A percentile compares a stretch with the other conserved stretches of the same genome.
These are phyloP conservation scores for Talaromyces borbonicus DNA, from an alignment of 495 filamentous ascomycete genomes.

Conservation along the genomic window DNA sequence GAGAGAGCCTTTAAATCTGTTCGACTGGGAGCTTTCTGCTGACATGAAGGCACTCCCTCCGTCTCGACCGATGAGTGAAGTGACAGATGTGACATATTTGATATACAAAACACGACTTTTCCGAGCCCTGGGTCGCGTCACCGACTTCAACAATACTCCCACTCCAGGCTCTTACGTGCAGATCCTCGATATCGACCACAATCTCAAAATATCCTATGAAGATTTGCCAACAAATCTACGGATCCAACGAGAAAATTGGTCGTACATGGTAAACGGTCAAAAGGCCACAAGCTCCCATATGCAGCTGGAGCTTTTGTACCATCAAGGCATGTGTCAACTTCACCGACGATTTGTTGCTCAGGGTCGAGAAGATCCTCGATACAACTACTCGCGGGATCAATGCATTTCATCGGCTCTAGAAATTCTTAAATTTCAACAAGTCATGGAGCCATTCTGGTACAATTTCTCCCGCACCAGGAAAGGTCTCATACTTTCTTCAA, in stretches of 20 bases:
- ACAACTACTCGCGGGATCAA: neutral
- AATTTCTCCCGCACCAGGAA: constrained; percentile 1
- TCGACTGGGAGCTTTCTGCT: constrained; percentile 70
- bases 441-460: constrained; percentile 4
- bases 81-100: constrained; percentile 81
- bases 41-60: constrained; percentile 66
- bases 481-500: neutral
- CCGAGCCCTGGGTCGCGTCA: constrained; percentile 49
- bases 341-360: constrained; percentile 4
- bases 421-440: neutral
- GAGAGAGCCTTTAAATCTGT: constrained; percentile 75
- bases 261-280: neutral
- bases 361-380: constrained; percentile 2
- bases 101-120: constrained; percentile 66
- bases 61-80: constrained; percentile 61
- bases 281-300: neutral
- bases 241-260: neutral
- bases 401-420: constrained; percentile 4
- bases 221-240: neutral
- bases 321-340: constrained; percentile 6
- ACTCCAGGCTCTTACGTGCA: constrained; percentile 58
- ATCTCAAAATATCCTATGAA: neutral
- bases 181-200: constrained; percentile 65
- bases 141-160: constrained; percentile 37
- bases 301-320: constrained; percentile 3